Evolutionary conservation across 352 stramenopile genomes (phyloP), one percentile per base, ranked within the genome.

Genomic region (Globisporangium acanthophoron): DNA sequence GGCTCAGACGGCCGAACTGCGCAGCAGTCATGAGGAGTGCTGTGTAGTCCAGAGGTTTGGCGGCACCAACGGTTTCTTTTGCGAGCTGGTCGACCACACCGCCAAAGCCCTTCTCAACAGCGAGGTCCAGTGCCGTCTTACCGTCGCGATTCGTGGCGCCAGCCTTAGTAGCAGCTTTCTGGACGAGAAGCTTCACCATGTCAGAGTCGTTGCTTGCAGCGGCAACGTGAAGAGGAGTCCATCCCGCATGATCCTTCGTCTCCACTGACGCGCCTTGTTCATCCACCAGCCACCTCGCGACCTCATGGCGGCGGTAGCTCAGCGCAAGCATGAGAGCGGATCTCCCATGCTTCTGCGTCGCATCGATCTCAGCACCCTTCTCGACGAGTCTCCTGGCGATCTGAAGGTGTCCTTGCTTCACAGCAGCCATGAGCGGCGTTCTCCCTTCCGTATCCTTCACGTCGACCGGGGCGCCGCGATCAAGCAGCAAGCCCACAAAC

Each of bases 321-420:
- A 59, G 21, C 7, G 54, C 54, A 11, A 59, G 29, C 54, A 59
- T 59, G 11, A 59, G 54, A 1, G 54, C 29, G 1, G 54, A 52
- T 13, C 54, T 15, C 5, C 54, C 54, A n/a, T 37, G 53, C 13
- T 11, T 9, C 29, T 52, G 29, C 27, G 20, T 52, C 27, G 27
- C 54, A 20, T 59, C 44, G 9, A 52, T 20, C n/a, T 13, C 39
- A 12, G 29, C 43, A 4, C 44, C 33, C 3, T 46, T 29, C 8
- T 21, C n/a, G 9, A 59, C 12, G 5, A 59, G 54, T 9, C 33
- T n/a, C 44, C 46, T 46, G 29, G 21, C 54, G 35, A 52, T 52
- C 12, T 59, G 20, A 11, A 59, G 4, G 5, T n/a, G 43, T 3
- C 54, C 44, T 4, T 27, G 44, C 31, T 52, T 52, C n/a, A 33